These are phyloP conservation scores for Plantago elongata DNA, from an alignment of 257 asterid genomes.

Conservation along the genomic window DNA sequence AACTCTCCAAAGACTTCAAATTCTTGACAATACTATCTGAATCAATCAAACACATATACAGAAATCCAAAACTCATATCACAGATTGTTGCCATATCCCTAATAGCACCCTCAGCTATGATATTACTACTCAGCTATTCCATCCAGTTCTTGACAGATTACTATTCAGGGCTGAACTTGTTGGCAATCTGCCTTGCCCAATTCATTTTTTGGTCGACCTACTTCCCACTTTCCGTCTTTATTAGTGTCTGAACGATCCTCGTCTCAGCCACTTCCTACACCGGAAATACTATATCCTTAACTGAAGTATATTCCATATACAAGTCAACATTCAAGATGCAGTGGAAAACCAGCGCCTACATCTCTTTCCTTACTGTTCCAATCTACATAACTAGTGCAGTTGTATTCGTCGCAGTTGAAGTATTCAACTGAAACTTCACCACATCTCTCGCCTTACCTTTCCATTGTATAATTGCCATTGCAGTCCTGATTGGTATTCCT, in stretches of 20 bases:
- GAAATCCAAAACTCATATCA: conserved; percentile 18
- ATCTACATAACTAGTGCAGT: conserved; percentile 13
- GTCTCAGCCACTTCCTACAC: conserved; percentile 20
- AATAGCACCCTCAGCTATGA: conserved; percentile 5
- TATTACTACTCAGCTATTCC: conserved; percentile 10
- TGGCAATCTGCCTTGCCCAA: too few species aligned
- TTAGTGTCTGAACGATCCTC: conserved; percentile 15
- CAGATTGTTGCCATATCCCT: conserved; percentile 8
- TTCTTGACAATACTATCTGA: conserved; percentile 15
- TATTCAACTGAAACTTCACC: too few species aligned
- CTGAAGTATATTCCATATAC: conserved; percentile 18
- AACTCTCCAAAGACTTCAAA: conserved; percentile 3
- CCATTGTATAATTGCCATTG: background rate
- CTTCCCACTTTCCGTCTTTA: conserved; percentile 14
- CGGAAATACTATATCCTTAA: conserved; percentile 6
- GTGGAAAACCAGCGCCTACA: background rate
- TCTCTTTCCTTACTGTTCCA: conserved; percentile 13
- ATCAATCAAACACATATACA: conserved; percentile 13
- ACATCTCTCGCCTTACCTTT: too few species aligned
- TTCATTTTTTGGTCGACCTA: too few species aligned
- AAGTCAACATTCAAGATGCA: conserved; percentile 24
- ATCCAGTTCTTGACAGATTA: background rate
- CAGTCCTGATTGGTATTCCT: background rate
- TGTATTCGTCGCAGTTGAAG: background rate
- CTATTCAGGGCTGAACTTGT: too few species aligned